Conservation (phyloP, 2,329 filamentous ascomycete genomes). For the Fusarium burgessii region DNA sequence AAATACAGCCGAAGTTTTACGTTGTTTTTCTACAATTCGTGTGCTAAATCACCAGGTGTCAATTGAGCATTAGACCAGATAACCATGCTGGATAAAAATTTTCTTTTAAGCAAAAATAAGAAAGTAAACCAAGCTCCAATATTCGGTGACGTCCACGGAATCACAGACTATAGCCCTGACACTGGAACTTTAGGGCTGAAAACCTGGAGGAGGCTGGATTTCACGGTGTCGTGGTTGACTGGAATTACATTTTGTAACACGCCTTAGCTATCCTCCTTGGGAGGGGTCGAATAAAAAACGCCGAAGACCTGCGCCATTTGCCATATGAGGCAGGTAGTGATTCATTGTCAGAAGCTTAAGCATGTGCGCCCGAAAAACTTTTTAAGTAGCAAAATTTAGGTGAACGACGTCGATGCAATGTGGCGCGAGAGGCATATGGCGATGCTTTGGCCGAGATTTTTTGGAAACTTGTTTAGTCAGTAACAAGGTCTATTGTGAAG, state of each 20-base stretch:
- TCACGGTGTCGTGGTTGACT: not conserved
- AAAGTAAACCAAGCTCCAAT: not conserved
- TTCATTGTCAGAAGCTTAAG: constrained; percentile 3
- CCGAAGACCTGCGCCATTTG: not conserved
- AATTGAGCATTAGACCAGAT: not conserved
- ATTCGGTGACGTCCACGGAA: not conserved
- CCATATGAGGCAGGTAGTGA: constrained; percentile 10
- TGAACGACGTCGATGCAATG: not conserved
- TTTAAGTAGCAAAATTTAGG: not conserved
- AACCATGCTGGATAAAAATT: no score
- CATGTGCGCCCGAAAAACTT: constrained; percentile 6
- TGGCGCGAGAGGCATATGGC: not conserved
- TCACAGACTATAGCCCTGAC: not conserved
- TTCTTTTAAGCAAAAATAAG: not conserved
- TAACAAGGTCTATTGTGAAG: constrained; percentile 5
- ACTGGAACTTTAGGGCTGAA: not conserved
- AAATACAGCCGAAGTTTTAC: constrained; percentile 28
- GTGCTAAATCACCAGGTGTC: constrained; percentile 20
- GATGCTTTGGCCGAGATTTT: constrained; percentile 14
- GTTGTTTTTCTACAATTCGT: constrained; percentile 11
- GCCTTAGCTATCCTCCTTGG: not conserved
- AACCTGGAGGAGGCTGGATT: not conserved
- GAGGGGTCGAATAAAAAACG: not conserved
- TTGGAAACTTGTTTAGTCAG: constrained; percentile 17
- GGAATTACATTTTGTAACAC: not conserved